phyloP scores from a whole-genome alignment of 257 asterid genomes.

The Solanum ahanhuiri region DNA sequence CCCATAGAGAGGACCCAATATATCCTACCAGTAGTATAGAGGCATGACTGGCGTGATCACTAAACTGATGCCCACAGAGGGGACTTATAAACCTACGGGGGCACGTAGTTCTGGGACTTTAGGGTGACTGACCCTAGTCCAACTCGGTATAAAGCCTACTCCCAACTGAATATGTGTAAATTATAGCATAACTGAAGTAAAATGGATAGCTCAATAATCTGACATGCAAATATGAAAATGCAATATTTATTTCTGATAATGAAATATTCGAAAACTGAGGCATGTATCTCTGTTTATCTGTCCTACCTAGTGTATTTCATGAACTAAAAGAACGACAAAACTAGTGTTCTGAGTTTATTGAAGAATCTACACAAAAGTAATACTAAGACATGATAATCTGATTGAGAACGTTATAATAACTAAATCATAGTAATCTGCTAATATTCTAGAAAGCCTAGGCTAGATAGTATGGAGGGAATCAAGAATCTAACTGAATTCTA shows the following conservation, averaged over 20 bases:
- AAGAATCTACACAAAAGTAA: not conserved
- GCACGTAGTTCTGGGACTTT: not conserved
- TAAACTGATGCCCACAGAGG: not conserved
- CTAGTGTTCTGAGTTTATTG: not conserved
- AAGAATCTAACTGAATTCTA: too few relatives aligned
- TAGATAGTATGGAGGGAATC: not conserved
- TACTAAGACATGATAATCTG: not conserved
- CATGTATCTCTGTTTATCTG: not conserved
- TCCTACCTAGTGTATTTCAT: not conserved
- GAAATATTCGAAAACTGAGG: not conserved
- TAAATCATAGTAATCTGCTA: too few relatives aligned
- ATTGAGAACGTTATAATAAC: not conserved
- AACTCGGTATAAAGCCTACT: not conserved
- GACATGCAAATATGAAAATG: too few relatives aligned
- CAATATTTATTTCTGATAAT: too few relatives aligned
- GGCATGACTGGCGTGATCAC: not conserved
- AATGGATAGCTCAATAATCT: too few relatives aligned
- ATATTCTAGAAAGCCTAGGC: not conserved
- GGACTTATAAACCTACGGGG: not conserved
- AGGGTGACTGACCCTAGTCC: not conserved
- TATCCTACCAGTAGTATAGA: too few relatives aligned
- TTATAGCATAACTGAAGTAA: too few relatives aligned
- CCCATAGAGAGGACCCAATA: not conserved
- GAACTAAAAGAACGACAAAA: not conserved
- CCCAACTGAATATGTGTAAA: not conserved